Evolutionary conservation across 164 flowering plant genomes (phyloP).

Genomic region (Liriodendron chinense): DNA sequence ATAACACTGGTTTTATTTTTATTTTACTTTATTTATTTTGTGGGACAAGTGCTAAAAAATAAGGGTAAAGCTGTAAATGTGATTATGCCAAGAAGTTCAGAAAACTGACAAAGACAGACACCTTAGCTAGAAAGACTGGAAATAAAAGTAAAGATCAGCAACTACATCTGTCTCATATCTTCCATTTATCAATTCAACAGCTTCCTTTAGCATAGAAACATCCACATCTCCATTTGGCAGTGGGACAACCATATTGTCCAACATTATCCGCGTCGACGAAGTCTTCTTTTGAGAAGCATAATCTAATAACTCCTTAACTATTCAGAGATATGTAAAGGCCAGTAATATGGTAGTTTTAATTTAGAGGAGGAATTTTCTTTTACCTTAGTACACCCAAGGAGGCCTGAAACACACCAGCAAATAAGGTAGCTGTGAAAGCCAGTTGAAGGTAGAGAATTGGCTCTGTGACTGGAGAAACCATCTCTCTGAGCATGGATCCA

Average conservation of each 20-base stretch:
- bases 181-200: constrained; percentile 74
- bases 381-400: constrained; percentile 64
- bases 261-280: constrained; percentile 82
- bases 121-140: background rate
- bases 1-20: no score
- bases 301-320: constrained; percentile 69
- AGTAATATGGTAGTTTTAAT: no score
- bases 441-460: constrained; percentile 42
- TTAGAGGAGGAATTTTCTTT: no score
- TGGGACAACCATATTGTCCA: constrained; percentile 96
- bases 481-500: constrained; percentile 48
- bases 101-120: background rate
- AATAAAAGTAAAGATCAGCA: constrained; percentile 6
- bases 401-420: no score
- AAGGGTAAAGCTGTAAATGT: no score
- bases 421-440: constrained; percentile 52
- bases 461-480: constrained; percentile 23
- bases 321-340: no score
- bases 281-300: constrained; percentile 68
- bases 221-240: constrained; percentile 77
- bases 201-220: constrained; percentile 88
- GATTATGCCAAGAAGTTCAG: background rate
- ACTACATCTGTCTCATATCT: constrained; percentile 93
- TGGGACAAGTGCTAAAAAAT: no score
- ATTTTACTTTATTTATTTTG: no score